Evolutionary conservation across 2,329 filamentous ascomycete species (phyloP), one percentile per base, ranked within the genome.

Genomic region (Ustulina deusta): DNA sequence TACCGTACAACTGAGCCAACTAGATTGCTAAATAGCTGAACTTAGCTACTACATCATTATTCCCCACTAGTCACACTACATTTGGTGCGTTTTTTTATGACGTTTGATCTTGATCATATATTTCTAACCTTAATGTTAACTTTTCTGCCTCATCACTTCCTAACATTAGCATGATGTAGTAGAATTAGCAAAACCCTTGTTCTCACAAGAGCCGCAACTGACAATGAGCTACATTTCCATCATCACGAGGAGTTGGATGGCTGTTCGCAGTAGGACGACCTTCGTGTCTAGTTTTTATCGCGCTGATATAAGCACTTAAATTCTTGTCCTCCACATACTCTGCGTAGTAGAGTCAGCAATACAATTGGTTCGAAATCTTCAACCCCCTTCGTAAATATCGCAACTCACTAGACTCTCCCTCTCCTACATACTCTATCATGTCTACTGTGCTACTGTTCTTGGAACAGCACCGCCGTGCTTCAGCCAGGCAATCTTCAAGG

Each of bases 151-250:
- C n/a, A n/a, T n/a, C n/a, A n/a, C n/a, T n/a, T n/a, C n/a, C n/a
- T n/a, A n/a, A n/a, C n/a, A n/a, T n/a, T n/a, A n/a, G 46, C 46
- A 3, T 27, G 15, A 9, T 40, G 20, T 25, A 29, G 7, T 29
- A 27, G 6, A 40, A n/a, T 32, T 10, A 20, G 32, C 22, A 29
- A 29, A 52, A n/a, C n/a, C 5, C 11, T 61, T 15, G 4, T 22
- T 42, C 46, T 52, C 34, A 61, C 46, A 52, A 52, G 32, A 61
- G 46, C 36, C 46, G 46, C 17, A 61, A 42, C 9, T 61, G 46
- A 36, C 46, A 61, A 36, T 5, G 46, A 20, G 13, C 34, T 42
- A 25, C 57, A 13, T n/a, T 52, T 20, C 34, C 36, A 52, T 34
- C 15, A 10, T 25, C 13, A 17, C 29, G 9, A 13, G 13, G n/a